Base-by-base conservation (phyloP, 441 rosid genomes). In the Geranium incanum region DNA sequence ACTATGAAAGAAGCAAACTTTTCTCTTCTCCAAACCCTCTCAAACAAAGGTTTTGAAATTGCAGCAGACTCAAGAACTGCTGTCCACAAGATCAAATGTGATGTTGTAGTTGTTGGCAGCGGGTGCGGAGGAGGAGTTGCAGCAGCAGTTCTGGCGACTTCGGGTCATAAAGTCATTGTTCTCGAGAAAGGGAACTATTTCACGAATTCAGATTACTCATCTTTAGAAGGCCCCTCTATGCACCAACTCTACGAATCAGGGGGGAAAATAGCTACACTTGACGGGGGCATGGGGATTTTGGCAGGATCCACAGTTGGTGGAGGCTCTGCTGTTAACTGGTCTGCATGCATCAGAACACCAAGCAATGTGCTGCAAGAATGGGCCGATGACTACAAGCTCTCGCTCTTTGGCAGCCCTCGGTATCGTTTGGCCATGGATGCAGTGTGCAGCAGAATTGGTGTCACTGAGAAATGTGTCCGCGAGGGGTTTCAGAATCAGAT, bases 41-140 rank as follows among this genome's bases (percentile, higher is more conserved):
- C 72, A 39, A 72, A 80, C 16, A 89, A 90, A 78, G 95, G 96
- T 68, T 88, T 94, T 23, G 43, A 78, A 69, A 87, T 79, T 5
- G 66, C 74, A 0, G 68, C 68, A 0, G 87, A 86, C 60, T 11
- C 74, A 0, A 7, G 72, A 36, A 68, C 74, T 0, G 77, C 81
- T 0, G 0, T 73, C 6, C 81, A 73, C 76, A 86, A 38, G 70
- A 84, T 94, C 79, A 84, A 87, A 71, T 94, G 97, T 23, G 99
- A 94, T 67, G 96, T 70, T 4, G 87, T 87, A 0, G 73, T 94
- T 8, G 81, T 94, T 4, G 97, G 99, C 6, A 92, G 97, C 0
- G 99, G 99, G 38, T 87, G 95, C 13, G 99, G 99, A 1, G 99
- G 99, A 13, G 97, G 96, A 2, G 97, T 94, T 8, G 97, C 97